Base-by-base conservation (phyloP, 495 filamentous ascomycete genomes). In the Staphylotrichum tortipilum region DNA sequence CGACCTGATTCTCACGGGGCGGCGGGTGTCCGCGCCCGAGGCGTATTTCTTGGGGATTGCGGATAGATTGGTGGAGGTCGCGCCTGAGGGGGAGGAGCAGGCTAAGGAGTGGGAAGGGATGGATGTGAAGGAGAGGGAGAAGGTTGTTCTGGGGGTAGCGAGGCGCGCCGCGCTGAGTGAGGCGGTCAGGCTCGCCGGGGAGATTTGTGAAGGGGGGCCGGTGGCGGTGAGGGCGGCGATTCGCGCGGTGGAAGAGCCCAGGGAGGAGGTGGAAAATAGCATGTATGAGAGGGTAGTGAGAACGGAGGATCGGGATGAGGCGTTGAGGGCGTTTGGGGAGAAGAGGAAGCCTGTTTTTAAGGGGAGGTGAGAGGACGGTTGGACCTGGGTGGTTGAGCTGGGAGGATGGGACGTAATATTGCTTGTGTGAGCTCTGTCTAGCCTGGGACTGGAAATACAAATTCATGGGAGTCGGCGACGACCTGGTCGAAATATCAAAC, bases 121-220 rank as follows among this genome's bases (percentile, higher is more conserved):
- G 15, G 70, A 71, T 28, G 62, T 76, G 33, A 58, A 47, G 29
- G 66, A 62, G 33, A 51, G 60, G 29, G 63, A 53, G 15, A 47
- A 57, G 35, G 37, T 56, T 36, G 56, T 65, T 24, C 39, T 78
- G 45, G 58, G 57, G 21, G 37, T 57, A 56, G 85, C 81, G 29
- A 68, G 84, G 30, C 75, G 77, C 49, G 75, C 73, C 62, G 86
- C 84, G 24, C 65, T 94, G 37, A 76, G 75, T 12, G 83, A 82
- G 65, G 84, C 88, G 44, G 77, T 97, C 43, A 77, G 81, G 60
- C 60, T 97, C 42, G 92, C 89, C 10, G 59, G 68, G 52, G 83
- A 87, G 68, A 89, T 96, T 41, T 92, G 87, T 64, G 78, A 87
- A 68, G 94, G 92, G 24, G 92, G 82, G 0, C 92, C 92, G 0